Evolutionary conservation across 179 eudicot genomes (phyloP), one percentile per base, ranked within the genome.

Genomic region (Kewa caespitosa): DNA sequence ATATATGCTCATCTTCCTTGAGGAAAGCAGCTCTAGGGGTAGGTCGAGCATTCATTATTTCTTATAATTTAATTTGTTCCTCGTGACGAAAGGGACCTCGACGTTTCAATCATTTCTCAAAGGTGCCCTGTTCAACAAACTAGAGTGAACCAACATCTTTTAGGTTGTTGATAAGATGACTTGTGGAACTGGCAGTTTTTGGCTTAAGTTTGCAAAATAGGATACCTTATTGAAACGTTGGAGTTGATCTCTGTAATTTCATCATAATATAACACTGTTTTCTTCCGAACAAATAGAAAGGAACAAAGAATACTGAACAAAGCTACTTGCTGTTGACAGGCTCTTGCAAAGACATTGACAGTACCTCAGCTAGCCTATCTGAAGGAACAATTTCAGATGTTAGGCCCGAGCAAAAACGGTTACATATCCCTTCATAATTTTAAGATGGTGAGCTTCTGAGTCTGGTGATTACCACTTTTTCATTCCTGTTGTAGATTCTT

Each of bases 1-100:
- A 88, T 78, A 83, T 87, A 67, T 87, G 84, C 70, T 88, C 94
- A 39, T 81, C 94, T 48, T 78, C 94, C 48, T 81, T 90, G 48
- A 79, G 95, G 78, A 90, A 89, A 86, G 82, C 95, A 5, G 92
- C 92, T 82, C 81, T 90, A 50, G 82, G 85, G 90, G 95, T 90
- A 89, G 46, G 87, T 50, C 38, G 62, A 60, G 68, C 41, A 52
- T 62, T 66, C 61, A 30, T 25, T 36, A 55, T 28, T 52, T 18
- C 34, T 30, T 28, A 37, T 28, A 33, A 22, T 8, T 62, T 23
- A 5, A 42, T 27, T 33, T 73, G 23, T 33, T 57, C n/a, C n/a
- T n/a, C n/a, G n/a, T n/a, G n/a, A n/a, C n/a, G n/a, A n/a, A n/a
- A n/a, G n/a, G n/a, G n/a, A n/a, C n/a, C n/a, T n/a, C n/a, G n/a